These are phyloP conservation scores for Sporothrix euskadiensis DNA, from an alignment of 2,329 filamentous ascomycete genomes.

Conservation along the genomic window DNA sequence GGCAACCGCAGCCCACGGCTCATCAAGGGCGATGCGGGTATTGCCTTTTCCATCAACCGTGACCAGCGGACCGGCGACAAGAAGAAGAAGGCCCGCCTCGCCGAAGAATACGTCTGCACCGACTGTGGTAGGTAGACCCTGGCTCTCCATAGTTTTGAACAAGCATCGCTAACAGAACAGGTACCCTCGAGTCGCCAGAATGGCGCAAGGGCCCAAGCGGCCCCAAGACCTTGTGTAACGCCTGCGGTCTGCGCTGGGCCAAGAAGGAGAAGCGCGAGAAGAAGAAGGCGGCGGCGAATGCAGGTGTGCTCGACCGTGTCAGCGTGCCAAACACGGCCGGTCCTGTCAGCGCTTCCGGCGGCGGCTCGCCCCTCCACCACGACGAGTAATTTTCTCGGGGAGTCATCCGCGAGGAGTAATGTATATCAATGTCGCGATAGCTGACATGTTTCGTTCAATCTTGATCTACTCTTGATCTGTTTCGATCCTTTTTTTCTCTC, in stretches of 20 bases:
- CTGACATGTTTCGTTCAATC: not conserved
- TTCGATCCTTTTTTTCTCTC: not conserved
- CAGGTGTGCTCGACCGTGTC: not conserved
- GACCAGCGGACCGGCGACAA: slow-evolving; percentile 72
- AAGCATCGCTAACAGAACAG: not conserved
- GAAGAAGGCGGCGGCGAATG: slow-evolving; percentile 34
- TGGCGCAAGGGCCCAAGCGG: slow-evolving; percentile 93
- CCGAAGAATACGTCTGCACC: slow-evolving; percentile 90
- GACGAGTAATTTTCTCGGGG: not conserved
- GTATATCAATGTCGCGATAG: not conserved
- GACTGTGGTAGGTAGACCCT: slow-evolving; percentile 70
- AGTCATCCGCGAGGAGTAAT: not conserved
- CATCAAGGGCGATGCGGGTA: slow-evolving; percentile 82
- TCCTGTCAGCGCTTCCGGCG: not conserved
- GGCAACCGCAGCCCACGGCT: slow-evolving; percentile 78
- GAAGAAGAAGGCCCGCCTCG: slow-evolving; percentile 82
- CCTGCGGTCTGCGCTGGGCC: slow-evolving; percentile 76
- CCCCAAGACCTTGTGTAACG: slow-evolving; percentile 93
- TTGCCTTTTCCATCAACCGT: slow-evolving; percentile 78
- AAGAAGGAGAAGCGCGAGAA: slow-evolving; percentile 77
- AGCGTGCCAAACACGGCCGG: not conserved
- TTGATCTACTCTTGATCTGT: not conserved
- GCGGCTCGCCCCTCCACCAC: slow-evolving; percentile 6
- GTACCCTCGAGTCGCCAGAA: slow-evolving; percentile 80
- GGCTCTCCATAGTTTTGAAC: not conserved